A percentile compares a stretch with the other conserved stretches of the same genome.
Evolutionary conservation across 1,284 basidiomycete genomes (phyloP).

Genomic region (Mixia osmundae): DNA sequence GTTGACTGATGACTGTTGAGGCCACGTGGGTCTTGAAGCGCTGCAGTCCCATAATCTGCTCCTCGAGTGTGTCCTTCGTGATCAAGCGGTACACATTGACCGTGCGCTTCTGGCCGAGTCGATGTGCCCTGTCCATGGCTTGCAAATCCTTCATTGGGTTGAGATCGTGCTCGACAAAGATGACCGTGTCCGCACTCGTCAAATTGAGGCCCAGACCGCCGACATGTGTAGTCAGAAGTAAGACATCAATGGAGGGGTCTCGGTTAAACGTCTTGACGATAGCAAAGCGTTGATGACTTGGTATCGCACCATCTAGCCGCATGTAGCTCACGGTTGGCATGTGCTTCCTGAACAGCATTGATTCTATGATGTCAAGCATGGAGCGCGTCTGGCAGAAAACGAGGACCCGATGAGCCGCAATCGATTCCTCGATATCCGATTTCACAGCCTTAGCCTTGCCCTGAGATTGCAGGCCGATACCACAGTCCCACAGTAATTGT

Average conservation of each 20-base stretch:
- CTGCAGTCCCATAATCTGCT: slow-evolving; percentile 99
- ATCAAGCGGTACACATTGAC: slow-evolving; percentile 97
- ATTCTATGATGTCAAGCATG: slow-evolving; percentile 96
- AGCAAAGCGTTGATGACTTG: slow-evolving; percentile 70
- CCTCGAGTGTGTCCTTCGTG: slow-evolving; percentile 88
- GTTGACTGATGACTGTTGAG: slow-evolving; percentile 86
- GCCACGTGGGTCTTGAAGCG: slow-evolving; percentile 98
- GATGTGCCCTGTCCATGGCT: slow-evolving; percentile 97
- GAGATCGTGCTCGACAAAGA: slow-evolving; percentile 99
- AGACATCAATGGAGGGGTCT: slow-evolving; percentile 90
- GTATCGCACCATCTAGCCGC: slow-evolving; percentile 80
- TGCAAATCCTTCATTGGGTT: slow-evolving; percentile 99
- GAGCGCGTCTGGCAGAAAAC: slow-evolving; percentile 99
- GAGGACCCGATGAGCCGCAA: slow-evolving; percentile 87
- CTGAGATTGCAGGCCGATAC: slow-evolving; percentile 50
- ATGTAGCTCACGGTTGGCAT: slow-evolving; percentile 97
- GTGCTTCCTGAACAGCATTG: slow-evolving; percentile 63
- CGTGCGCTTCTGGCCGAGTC: slow-evolving; percentile 94
- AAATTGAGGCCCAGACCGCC: slow-evolving; percentile 88
- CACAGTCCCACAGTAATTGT: slow-evolving; percentile 81
- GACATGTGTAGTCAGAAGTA: slow-evolving; percentile 87
- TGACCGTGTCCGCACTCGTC: slow-evolving; percentile 95
- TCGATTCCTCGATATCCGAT: slow-evolving; percentile 22
- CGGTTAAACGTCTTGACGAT: slow-evolving; percentile 95
- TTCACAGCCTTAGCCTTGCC: slow-evolving; percentile 26